Evolutionary conservation across 2,329 filamentous ascomycete species (phyloP), one percentile per base, ranked within the genome.

Genomic region (Magnaporthiopsis incrustans): DNA sequence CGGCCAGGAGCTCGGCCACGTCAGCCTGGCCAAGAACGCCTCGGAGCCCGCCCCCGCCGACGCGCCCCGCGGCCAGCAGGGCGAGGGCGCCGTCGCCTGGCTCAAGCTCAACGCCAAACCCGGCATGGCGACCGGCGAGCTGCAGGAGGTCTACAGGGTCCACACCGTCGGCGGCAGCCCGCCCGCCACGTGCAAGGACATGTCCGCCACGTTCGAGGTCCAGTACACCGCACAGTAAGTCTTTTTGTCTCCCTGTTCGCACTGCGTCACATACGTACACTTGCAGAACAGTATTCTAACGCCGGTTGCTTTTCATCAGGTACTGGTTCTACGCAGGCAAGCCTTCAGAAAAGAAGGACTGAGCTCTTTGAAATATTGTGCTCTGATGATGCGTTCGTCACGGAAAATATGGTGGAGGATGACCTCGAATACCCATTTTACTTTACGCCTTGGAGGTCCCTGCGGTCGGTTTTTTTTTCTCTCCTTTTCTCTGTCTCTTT

Each of bases 151-250:
- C 30, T 98, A 94, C 77, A 85, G 94, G 15, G 78, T 97, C 59
- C 83, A 90, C 70, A 98, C 94, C 14, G 92, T 89, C 0, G 93
- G 92, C 32, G 94, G 94, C 14, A 85, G 82, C 60, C 77, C 92
- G 2, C 93, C 93, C 0, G 79, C 83, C 32, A 90, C 86, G 0
- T 98, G 94, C 73, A 74, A 83, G 44, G 89, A 86, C 14, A 81
- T 86, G 80, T 74, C 80, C 0, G 79, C 81, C 14, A 72, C 76
- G 1, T 93, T 97, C 69, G 79, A 88, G 67, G 85, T 97, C 18
- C 81, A 93, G 71, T 97, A 98, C 77, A 82, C 90, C 38, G 87
- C 93, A 57, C 85, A 93, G 82, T 97, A 91, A 84, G 88, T 89
- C 82, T 38, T 53, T 14, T 2, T 11, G 56, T 25, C 22, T 7